Evolutionary conservation across 2,329 filamentous ascomycete genomes (phyloP), one percentile per base, ranked within the genome.

Genomic region (Paraconiothyrium sp.): DNA sequence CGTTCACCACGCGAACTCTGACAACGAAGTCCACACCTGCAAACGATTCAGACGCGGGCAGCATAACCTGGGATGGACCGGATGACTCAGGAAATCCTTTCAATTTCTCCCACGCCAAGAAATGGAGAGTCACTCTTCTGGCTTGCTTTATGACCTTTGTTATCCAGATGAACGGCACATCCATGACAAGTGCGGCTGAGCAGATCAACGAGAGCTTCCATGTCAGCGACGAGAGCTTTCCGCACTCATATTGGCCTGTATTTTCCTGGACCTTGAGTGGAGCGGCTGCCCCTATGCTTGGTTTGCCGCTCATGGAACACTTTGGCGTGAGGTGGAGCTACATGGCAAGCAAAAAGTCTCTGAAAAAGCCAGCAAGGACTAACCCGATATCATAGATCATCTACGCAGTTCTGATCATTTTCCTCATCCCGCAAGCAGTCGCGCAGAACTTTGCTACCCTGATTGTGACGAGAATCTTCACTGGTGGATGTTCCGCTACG

Each of bases 371-470:
- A n/a, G 6, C 20, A n/a, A 41, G 47, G 34, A 13, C 58, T 65
- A 52, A 65, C 16, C 27, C 75, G 13, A 16, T 9, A 1, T 14
- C 3, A 32, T 22, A 74, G 68, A 56, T 59, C 13, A 72, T 80
- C 3, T 82, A 82, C 59, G 71, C 78, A 8, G 69, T 79, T 27
- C 66, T 84, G 11, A 76, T 82, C 14, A 66, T 81, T 8, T 81
- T 80, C 22, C 69, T 81, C 4, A 76, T 83, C 43, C 76, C 78
- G 4, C 81, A 80, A 22, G 80, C 79, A 0, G 73, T 82, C 37
- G 80, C 81, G 2, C 71, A 76, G 4, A 83, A 83, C 56, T 83
- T 81, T 56, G 80, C 81, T 0, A 83, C 81, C 0, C 62, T 83
- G 3, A 76, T 83, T 2, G 72, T 82, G 0, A 80, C 79, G 2